Base-by-base conservation (phyloP, 2,329 filamentous ascomycete species). In the Corynespora cassiicola region DNA sequence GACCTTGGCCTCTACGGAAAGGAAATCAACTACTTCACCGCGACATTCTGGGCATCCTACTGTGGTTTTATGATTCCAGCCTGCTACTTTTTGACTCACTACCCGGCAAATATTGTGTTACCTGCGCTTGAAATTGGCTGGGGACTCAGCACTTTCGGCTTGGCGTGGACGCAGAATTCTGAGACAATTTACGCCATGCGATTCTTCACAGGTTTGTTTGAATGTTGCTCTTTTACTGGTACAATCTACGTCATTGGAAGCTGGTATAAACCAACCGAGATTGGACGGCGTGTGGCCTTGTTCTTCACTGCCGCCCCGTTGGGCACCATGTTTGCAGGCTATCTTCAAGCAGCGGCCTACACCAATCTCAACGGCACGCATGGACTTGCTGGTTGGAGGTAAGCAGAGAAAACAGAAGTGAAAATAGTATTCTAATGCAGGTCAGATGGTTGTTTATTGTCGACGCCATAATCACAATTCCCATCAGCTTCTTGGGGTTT, bases 51-150 rank as follows among this genome's bases (percentile, higher is more conserved):
- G 68, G 64, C 63, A 3, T 67, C 68, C 0, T 72, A 73, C 40
- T 72, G 67, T 47, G 61, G 58, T 3, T 65, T 65, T 24, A 71
- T 72, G 66, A 69, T 71, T 27, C 68, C 70, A 7, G 65, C 68
- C 5, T 66, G 67, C 43, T 71, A 71, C 45, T 65, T 58, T 37
- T 45, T 71, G 6, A 70, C 69, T 2, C 42, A 51, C 16, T 53
- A 41, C 11, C 47, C 45, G 3, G 47, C 55, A 26, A 59, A 61
- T 29, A 41, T 58, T 10, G 47, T 53, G 12, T 23, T 58, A 2
- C 51, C 54, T 10, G 45, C 42, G 2, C 34, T 59, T 6, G 56
- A 57, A 26, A 34, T 55, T 5, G 49, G 47, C 17, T 56, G 54
- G 57, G 54, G 47, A 6, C 27, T 59, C 2, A 51, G 50, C 15